Evolutionary conservation across 805 yeast genomes (phyloP).

Genomic region (Candida dajiaensis): DNA sequence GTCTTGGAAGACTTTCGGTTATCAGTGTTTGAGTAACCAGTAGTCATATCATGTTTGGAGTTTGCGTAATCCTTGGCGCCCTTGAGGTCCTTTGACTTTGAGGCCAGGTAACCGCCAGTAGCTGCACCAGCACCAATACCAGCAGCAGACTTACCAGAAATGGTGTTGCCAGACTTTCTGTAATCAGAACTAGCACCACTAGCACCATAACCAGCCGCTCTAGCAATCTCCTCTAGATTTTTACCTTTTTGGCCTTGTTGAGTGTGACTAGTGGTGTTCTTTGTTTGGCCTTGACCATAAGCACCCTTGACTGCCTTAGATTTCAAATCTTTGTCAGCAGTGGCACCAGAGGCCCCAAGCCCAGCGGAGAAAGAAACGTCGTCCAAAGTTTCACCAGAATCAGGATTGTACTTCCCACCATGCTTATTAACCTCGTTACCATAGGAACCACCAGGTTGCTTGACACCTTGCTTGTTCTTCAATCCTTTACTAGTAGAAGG

Average conservation of each 20-base stretch:
- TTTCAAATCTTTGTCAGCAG: constrained; percentile 4
- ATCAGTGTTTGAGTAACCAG: not conserved
- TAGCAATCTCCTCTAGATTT: constrained; percentile 5
- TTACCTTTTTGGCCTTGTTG: not conserved
- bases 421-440: not conserved
- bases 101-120: not conserved
- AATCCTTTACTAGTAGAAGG: not conserved
- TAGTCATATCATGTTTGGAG: not conserved
- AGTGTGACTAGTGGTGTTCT: not conserved
- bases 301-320: not conserved
- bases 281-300: not conserved
- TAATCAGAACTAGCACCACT: constrained; percentile 5
- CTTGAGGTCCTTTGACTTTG: not conserved
- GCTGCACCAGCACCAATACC: not conserved
- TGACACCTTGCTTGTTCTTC: not conserved
- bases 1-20: not conserved
- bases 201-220: constrained; percentile 1
- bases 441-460: not conserved
- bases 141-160: not conserved
- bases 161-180: not conserved
- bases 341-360: constrained; percentile 12
- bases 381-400: constrained; percentile 4
- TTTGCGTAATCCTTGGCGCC: not conserved
- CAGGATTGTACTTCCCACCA: not conserved
- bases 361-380: constrained; percentile 10